These are phyloP conservation scores for Rhodotorula sp. DNA, from an alignment of 1,284 basidiomycete genomes.

Conservation along the genomic window DNA sequence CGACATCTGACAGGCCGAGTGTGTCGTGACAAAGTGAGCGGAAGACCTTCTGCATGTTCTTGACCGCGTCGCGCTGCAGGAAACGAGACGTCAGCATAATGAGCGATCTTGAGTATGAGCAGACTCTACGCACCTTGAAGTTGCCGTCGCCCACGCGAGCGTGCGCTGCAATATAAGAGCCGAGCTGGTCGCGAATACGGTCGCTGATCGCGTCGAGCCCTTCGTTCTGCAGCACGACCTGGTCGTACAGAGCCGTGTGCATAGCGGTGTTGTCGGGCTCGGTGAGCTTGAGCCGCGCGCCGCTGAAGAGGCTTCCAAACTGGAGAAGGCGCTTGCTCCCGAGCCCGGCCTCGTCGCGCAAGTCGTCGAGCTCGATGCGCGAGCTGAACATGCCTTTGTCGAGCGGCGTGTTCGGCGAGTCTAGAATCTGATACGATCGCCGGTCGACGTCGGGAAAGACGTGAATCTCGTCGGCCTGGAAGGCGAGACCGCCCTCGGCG, in stretches of 20 bases:
- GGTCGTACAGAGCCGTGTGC: not conserved
- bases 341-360: not conserved
- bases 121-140: constrained; percentile 18
- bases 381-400: constrained; percentile 8
- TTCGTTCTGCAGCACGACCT: constrained; percentile 20
- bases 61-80: not conserved
- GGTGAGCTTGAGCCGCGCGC: constrained; percentile 20
- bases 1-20: constrained; percentile 12
- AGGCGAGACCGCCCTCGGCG: constrained; percentile 24
- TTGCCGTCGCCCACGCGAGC: constrained; percentile 29
- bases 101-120: not conserved
- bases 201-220: constrained; percentile 27
- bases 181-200: constrained; percentile 18
- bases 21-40: constrained; percentile 16
- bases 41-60: constrained; percentile 28
- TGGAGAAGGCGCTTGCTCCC: constrained; percentile 18
- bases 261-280: constrained; percentile 6
- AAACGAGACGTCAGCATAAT: no score
- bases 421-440: constrained; percentile 32
- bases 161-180: constrained; percentile 32
- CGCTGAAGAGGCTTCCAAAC: constrained; percentile 38
- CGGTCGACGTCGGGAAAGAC: constrained; percentile 24
- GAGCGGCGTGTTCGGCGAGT: constrained; percentile 5
- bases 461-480: constrained; percentile 15
- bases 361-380: constrained; percentile 21